Evolutionary conservation across 352 stramenopile genomes (phyloP), one percentile per base, ranked within the genome.

Genomic region (Peronospora tabacina): DNA sequence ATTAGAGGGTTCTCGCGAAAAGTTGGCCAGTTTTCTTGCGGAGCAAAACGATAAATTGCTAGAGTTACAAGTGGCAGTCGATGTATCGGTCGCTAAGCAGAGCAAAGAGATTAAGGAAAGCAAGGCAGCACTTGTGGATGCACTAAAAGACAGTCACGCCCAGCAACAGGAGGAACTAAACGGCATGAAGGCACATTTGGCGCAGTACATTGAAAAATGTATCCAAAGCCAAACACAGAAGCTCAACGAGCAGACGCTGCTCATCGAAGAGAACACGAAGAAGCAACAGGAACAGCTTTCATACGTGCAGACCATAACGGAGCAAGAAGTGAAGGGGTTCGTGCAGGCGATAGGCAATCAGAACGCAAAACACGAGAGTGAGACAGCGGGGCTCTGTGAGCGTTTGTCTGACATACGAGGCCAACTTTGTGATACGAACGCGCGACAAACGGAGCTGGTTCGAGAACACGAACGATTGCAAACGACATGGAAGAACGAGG

Each of bases 31-130:
- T 28, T 83, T 83, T 22, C 19, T 83, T 7, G 55, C 28, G 6
- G 69, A 74, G 24, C 70, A 81, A 32, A 71, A 57, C 48, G 43
- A 76, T 37, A 72, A 72, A 24, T 44, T 83, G 50, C 22, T 74
- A 15, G 64, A 78, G 37, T 43, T 81, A 6, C 67, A 83, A 46
- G 50, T 62, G 2, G 44, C 57, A 29, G 75, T 83, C 12, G 65
- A 77, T 24, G 66, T 63, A 32, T 75, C 67, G 20, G 66, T 83
- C 12, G 49, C 69, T 13, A 70, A 71, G 17, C 72, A 81, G 35
- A 47, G 43, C 11, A 70, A 69, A 19, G 58, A 79, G 37, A 48
- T 83, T 10, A 44, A 66, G 2, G 60, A 64, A 34, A 72, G 57
- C 45, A 77, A 75, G 20, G 40, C 39, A 13, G 50, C 39, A 32